phyloP scores from a whole-genome alignment of 1,139 yeast genomes.

The Sugiyamaella pinicola region DNA sequence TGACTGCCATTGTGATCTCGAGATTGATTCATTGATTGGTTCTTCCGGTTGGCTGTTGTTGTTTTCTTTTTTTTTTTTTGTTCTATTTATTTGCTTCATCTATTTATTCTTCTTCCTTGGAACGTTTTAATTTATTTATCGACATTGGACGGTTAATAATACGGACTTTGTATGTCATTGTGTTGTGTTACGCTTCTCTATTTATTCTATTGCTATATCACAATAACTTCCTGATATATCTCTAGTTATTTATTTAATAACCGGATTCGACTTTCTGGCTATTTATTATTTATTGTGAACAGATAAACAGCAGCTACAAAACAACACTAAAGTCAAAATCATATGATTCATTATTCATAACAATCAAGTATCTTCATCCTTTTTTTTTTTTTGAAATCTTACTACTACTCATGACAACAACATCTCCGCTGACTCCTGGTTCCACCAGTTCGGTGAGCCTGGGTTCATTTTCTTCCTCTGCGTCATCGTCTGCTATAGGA shows the following conservation, averaged over 20 bases:
- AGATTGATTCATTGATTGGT: background rate
- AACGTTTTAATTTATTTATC: no score
- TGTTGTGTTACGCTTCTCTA: background rate
- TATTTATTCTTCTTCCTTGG: no score
- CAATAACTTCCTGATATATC: background rate
- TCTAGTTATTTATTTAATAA: conserved; percentile 3
- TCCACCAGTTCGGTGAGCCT: conserved; percentile 19
- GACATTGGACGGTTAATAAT: no score
- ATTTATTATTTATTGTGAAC: conserved; percentile 3
- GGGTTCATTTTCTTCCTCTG: conserved; percentile 12
- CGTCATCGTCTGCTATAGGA: conserved; percentile 13
- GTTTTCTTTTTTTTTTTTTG: background rate
- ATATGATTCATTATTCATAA: conserved; percentile 10
- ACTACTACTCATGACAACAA: conserved; percentile 25
- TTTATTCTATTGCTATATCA: conserved; percentile 6
- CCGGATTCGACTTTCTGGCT: conserved; percentile 5
- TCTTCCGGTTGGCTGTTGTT: background rate
- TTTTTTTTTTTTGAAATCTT: conserved; percentile 8
- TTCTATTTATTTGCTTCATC: background rate
- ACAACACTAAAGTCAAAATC: background rate
- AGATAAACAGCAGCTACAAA: background rate
- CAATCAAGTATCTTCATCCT: no score
- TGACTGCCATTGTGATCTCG: background rate
- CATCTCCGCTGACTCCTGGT: conserved; percentile 25
- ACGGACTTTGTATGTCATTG: background rate